Conservation (phyloP, 768 basidiomycete species). For the Hydnomerulius pinastri region DNA sequence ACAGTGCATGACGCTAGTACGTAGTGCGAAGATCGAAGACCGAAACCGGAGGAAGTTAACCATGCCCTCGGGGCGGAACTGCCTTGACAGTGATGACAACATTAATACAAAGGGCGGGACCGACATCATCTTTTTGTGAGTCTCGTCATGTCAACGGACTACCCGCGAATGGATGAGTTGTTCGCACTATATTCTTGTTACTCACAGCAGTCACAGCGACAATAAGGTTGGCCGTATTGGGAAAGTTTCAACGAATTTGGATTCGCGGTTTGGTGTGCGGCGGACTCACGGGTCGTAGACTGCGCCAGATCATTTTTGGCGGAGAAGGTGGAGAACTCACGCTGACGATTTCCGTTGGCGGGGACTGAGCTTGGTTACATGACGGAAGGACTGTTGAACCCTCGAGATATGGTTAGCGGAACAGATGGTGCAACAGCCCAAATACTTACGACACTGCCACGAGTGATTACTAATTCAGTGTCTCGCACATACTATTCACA, state of each 20-base stretch:
- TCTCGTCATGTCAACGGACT: conserved; percentile 36
- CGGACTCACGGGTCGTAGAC: no score
- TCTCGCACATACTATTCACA: background rate
- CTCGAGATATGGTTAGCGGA: no score
- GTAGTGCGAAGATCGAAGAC: conserved; percentile 20
- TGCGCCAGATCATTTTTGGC: background rate
- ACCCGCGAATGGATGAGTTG: conserved; percentile 22
- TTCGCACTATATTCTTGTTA: conserved; percentile 15
- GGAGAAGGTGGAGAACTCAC: background rate
- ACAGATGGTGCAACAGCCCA: no score
- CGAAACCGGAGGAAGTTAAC: conserved; percentile 18
- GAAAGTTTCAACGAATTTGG: conserved; percentile 8
- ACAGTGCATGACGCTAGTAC: conserved; percentile 28
- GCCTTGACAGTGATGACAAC: conserved; percentile 26
- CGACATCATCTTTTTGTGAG: conserved; percentile 32
- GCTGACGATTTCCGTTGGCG: no score
- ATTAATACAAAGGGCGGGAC: conserved; percentile 30
- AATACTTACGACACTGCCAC: no score
- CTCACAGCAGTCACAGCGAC: conserved; percentile 26
- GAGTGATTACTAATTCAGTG: conserved; percentile 22
- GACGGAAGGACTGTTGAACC: no score
- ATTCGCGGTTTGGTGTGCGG: background rate
- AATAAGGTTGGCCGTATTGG: conserved; percentile 30
- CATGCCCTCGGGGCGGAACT: conserved; percentile 21
- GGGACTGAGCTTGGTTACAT: no score